Percentiles rank a stretch among this genome's conserved stretches.
Conservation (phyloP, 2,329 filamentous ascomycete species). For the Aspergillus sojae region DNA sequence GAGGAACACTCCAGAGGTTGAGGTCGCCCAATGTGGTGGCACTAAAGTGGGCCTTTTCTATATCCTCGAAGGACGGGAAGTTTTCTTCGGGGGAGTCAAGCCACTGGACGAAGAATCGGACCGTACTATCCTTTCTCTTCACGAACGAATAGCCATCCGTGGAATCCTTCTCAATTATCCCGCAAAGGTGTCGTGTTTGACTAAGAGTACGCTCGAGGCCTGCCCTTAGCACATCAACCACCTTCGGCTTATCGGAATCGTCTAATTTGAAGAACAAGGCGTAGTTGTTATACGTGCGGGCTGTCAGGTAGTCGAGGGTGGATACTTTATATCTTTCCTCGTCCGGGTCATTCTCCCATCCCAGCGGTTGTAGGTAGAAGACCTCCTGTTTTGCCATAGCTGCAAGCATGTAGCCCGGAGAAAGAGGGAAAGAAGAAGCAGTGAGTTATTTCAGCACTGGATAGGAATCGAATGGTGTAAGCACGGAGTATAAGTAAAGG, state of each 20-base stretch:
- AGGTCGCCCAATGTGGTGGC: constrained; percentile 37
- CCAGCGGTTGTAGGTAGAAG: constrained; percentile 35
- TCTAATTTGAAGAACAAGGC: constrained; percentile 44
- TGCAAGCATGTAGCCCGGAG: not conserved
- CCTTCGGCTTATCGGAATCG: constrained; percentile 30
- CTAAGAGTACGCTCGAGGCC: constrained; percentile 43
- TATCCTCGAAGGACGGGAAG: constrained; percentile 43
- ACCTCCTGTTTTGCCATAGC: constrained; percentile 34
- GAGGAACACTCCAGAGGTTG: constrained; percentile 36
- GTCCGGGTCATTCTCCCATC: constrained; percentile 42
- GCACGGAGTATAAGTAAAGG: not conserved
- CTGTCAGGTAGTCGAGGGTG: constrained; percentile 40
- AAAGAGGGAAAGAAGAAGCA: not conserved
- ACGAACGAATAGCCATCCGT: constrained; percentile 40
- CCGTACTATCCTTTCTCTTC: constrained; percentile 39
- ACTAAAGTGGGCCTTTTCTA: constrained; percentile 41
- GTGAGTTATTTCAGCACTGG: not conserved
- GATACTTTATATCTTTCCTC: constrained; percentile 43
- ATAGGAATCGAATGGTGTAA: not conserved
- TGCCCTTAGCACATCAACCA: constrained; percentile 30
- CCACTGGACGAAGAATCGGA: constrained; percentile 40
- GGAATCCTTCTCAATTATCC: constrained; percentile 43
- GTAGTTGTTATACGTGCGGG: constrained; percentile 42
- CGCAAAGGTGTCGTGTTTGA: constrained; percentile 43
- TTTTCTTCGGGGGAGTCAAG: constrained; percentile 36